Evolutionary conservation across 331 rosid species (phyloP).

Genomic region (Spiraea crenata): DNA sequence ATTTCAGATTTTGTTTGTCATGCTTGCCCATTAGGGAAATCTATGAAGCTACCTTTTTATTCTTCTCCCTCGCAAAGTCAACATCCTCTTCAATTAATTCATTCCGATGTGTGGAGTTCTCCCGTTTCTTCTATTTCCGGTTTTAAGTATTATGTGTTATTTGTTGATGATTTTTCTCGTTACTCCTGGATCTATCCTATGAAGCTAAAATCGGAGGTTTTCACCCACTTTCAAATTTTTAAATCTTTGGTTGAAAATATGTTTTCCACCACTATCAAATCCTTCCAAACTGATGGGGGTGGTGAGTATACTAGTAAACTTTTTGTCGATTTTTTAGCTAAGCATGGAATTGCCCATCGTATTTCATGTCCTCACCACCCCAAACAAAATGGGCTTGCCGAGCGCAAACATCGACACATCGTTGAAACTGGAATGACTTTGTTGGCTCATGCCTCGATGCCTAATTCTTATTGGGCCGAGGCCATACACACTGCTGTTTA

Average conservation of each 20-base stretch:
- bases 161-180: constrained; percentile 3
- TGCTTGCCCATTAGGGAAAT: background rate
- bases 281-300: background rate
- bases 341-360: background rate
- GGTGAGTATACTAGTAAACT: background rate
- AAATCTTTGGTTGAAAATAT: background rate
- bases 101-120: background rate
- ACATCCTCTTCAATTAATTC: background rate
- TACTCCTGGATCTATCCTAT: constrained; percentile 4
- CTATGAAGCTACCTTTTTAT: background rate
- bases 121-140: background rate
- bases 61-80: background rate
- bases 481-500: background rate
- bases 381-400: background rate
- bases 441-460: background rate
- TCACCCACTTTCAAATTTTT: background rate
- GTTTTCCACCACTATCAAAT: background rate
- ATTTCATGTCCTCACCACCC: background rate
- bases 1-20: background rate
- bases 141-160: background rate
- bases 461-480: background rate
- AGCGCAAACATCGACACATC: background rate
- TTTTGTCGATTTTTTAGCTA: background rate
- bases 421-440: background rate
- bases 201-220: background rate